phyloP scores from a whole-genome alignment of 192 early-diverging fungal species.

The Backusella sp. region DNA sequence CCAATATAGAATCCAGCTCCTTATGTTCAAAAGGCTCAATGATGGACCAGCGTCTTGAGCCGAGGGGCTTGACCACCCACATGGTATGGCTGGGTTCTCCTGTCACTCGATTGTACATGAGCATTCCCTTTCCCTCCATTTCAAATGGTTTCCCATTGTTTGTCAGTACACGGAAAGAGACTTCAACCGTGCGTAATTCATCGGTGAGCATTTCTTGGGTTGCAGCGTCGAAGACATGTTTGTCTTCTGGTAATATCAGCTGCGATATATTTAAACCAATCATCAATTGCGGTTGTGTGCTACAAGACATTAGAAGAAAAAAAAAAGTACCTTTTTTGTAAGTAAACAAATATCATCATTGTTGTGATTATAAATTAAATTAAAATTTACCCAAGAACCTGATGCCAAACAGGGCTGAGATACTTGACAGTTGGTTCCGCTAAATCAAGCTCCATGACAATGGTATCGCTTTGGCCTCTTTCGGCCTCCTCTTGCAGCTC shows the following conservation, averaged over 20 bases:
- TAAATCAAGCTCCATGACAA: conserved; percentile 77
- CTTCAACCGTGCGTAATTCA: conserved; percentile 63
- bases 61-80: conserved; percentile 74
- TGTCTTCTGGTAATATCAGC: conserved; percentile 57
- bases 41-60: conserved; percentile 17
- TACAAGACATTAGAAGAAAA: conserved; percentile 19
- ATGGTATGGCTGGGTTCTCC: conserved; percentile 65
- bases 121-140: conserved; percentile 86
- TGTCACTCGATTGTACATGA: conserved; percentile 70
- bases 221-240: conserved; percentile 61
- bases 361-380: conserved; percentile 18
- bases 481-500: conserved; percentile 63
- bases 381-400: conserved; percentile 64
- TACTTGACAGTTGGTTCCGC: conserved; percentile 55
- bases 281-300: conserved; percentile 47
- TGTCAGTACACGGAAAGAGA: conserved; percentile 52
- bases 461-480: conserved; percentile 65
- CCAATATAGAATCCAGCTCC: background rate
- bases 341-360: background rate
- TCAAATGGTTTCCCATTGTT: conserved; percentile 12
- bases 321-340: background rate
- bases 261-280: conserved; percentile 47
- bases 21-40: conserved; percentile 6
- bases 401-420: conserved; percentile 64
- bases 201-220: conserved; percentile 52